Conservation (phyloP, 2,329 filamentous ascomycete species). For the Colletotrichum paranaense region DNA sequence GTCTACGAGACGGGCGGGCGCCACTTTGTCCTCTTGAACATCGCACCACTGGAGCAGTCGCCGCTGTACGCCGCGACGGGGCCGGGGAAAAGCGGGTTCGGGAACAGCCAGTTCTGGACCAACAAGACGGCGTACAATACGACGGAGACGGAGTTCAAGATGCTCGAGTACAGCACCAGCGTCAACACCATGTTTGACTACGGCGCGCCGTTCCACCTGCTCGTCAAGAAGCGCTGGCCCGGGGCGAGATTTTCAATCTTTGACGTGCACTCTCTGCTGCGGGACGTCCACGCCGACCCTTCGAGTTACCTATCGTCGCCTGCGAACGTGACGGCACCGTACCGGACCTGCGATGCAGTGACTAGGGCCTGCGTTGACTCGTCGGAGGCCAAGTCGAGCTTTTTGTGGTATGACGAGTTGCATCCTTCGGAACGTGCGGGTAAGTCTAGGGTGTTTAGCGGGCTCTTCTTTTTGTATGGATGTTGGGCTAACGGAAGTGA, state of each 20-base stretch:
- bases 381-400: constrained; percentile 64
- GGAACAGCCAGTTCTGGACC: constrained; percentile 57
- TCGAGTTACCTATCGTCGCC: constrained; percentile 71
- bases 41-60: constrained; percentile 73
- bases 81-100: constrained; percentile 49
- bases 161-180: constrained; percentile 58
- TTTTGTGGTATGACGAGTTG: constrained; percentile 78
- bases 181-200: constrained; percentile 63
- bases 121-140: constrained; percentile 59
- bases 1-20: constrained; percentile 75
- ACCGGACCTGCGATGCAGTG: constrained; percentile 61
- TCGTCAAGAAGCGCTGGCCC: constrained; percentile 60
- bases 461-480: background rate
- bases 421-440: constrained; percentile 76
- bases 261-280: constrained; percentile 73
- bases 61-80: constrained; percentile 71
- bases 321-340: constrained; percentile 69
- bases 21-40: constrained; percentile 79
- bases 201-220: constrained; percentile 58
- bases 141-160: constrained; percentile 57
- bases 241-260: constrained; percentile 73
- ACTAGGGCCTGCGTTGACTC: constrained; percentile 50
- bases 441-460: constrained; percentile 47
- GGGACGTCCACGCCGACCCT: constrained; percentile 73
- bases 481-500: constrained; percentile 26